Base-by-base conservation (phyloP, 148 eudicot genomes). In the Polygonum aviculare region DNA sequence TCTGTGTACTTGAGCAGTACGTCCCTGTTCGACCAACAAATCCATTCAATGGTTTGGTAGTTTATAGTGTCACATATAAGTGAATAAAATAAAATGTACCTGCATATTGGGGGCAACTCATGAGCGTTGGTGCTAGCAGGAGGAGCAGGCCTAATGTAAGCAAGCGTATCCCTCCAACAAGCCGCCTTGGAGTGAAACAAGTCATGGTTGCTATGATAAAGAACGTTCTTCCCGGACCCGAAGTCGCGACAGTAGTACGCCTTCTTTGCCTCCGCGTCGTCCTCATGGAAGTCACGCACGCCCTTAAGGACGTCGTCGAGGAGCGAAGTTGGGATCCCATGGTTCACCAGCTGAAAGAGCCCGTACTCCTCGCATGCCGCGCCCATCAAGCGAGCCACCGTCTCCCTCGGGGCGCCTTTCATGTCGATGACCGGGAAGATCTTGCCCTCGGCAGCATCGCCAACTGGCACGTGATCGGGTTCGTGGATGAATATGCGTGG, bases 31-130 rank as follows among this genome's bases (percentile, higher is more conserved):
- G 5, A 39, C 40, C 3, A 39, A 39, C 5, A 39, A 3, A 39
- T 39, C 40, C 40, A 39, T n/a, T n/a, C n/a, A n/a, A n/a, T n/a
- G n/a, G n/a, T n/a, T n/a, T n/a, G n/a, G n/a, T n/a, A n/a, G n/a
- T n/a, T n/a, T n/a, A n/a, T n/a, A n/a, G n/a, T n/a, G n/a, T n/a
- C n/a, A n/a, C n/a, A n/a, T n/a, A n/a, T n/a, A n/a, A n/a, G 5
- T 39, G 40, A 39, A 39, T 5, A 1, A 39, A 39, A 2, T 5
- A 39, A 39, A 39, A 39, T 39, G n/a, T 74, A 90, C 95, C 95
- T 90, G 88, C 89, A 88, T 40, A 72, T 19, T 8, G 72, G 65
- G 36, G 95, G 90, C 74, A 90, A 57, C 50, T 90, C 87, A 7
- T 84, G 72, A 1, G 83, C 88, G 9, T 21, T 15, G 10, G 90